Evolutionary conservation across 768 basidiomycete genomes (phyloP), one percentile per base, ranked within the genome.

Genomic region (Hysterangium stoloniferum): DNA sequence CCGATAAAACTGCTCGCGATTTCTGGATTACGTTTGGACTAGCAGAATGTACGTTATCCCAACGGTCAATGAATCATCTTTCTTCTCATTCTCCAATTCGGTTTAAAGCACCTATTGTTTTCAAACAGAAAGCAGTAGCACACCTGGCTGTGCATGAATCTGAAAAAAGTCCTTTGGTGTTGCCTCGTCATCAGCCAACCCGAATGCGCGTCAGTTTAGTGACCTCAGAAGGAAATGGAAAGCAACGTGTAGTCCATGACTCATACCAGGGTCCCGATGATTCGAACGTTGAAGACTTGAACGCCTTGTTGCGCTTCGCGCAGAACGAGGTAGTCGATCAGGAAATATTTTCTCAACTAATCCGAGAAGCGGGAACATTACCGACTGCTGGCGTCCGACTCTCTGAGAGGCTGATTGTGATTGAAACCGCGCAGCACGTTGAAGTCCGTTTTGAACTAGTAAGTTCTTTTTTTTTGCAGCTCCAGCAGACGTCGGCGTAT

Each of bases 1-100:
- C 82, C 6, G 88, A 90, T 59, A 82, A 78, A 65, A 84, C 87
- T 4, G 78, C 84, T 0, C 88, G 82, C 56, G 89, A 92, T 58
- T 88, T 91, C 58, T 64, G 87, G 40, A 72, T 92, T 49, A 81
- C 85, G 3, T 90, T 81, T 58, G 86, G 87, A 11, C 65, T 92
- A 9, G 87, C 89, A 66, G 83, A 86, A 68, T 85, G 89, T 91
- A 51, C 28, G 84, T 73, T n/a, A 42, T 54, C 4, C 19, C 52
- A 17, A 51, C 47, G 4, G 15, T 53, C n/a, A 36, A 17, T 12
- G 29, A 20, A 15, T 29, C 37, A 29, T 11, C 13, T 17, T 22
- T 52, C 36, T n/a, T n/a, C n/a, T n/a, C n/a, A n/a, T n/a, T n/a
- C n/a, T n/a, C n/a, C 35, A 24, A 34, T 40, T 15, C 35, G 3